Evolutionary conservation across 2,329 filamentous ascomycete genomes (phyloP).

Genomic region (Xylariaceae sp.): DNA sequence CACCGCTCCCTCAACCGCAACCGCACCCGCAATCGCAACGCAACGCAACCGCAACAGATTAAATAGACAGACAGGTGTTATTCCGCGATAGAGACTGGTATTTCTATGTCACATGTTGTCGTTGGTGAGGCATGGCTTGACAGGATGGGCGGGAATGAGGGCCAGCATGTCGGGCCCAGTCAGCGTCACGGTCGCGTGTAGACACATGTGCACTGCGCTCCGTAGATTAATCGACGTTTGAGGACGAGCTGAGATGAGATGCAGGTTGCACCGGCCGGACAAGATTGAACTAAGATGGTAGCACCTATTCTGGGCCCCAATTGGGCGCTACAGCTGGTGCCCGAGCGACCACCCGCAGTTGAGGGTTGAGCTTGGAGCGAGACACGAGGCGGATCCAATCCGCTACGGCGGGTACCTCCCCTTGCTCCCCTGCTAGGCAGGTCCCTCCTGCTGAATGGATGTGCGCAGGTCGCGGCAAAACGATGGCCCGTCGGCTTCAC

Average conservation of each 20-base stretch:
- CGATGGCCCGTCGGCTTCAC: slow-evolving; percentile 11
- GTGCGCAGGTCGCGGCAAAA: slow-evolving; percentile 12
- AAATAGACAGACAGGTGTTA: slow-evolving; percentile 9
- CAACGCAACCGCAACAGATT: slow-evolving; percentile 12
- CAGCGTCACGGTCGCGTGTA: slow-evolving; percentile 5
- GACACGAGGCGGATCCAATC: not conserved
- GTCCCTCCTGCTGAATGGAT: not conserved
- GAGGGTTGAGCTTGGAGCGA: not conserved
- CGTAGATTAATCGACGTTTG: slow-evolving; percentile 5
- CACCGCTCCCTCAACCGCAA: not conserved
- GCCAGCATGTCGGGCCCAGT: not conserved
- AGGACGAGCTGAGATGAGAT: slow-evolving; percentile 21
- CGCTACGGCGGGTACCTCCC: not conserved
- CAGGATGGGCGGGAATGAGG: not conserved
- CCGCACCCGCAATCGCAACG: no score
- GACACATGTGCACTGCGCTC: slow-evolving; percentile 6
- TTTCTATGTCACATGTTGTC: slow-evolving; percentile 16
- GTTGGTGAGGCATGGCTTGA: not conserved
- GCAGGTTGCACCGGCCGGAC: slow-evolving; percentile 18
- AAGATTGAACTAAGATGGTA: slow-evolving; percentile 7
- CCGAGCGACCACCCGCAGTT: slow-evolving; percentile 10
- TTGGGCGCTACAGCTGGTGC: slow-evolving; percentile 23
- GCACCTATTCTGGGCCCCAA: slow-evolving; percentile 14
- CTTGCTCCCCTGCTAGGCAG: slow-evolving; percentile 1
- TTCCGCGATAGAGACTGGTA: not conserved